These are phyloP conservation scores for Stephania japonica DNA, from an alignment of 164 flowering plant genomes.

Conservation along the genomic window DNA sequence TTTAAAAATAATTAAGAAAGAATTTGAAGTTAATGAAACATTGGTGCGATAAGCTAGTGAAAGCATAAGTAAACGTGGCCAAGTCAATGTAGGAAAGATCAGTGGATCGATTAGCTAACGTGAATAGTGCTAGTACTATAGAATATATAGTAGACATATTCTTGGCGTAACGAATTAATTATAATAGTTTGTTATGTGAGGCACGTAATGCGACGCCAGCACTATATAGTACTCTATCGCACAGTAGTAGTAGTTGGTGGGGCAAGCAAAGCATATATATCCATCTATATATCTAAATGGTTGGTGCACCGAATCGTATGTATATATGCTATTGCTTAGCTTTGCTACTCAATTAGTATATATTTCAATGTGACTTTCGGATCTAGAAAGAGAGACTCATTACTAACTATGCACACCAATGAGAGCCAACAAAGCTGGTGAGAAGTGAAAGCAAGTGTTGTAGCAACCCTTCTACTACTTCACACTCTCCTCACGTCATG, in stretches of 20 bases:
- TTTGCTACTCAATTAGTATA: background rate
- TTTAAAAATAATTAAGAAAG: background rate
- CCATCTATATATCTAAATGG: background rate
- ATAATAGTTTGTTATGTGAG: conserved; percentile 29
- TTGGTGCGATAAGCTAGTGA: too few relatives aligned
- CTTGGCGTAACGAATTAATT: conserved; percentile 29
- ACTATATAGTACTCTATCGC: background rate
- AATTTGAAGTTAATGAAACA: background rate
- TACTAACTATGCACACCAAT: background rate
- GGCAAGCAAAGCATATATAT: conserved; percentile 24
- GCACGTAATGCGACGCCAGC: conserved; percentile 40
- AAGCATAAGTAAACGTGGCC: background rate
- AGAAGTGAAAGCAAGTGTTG: background rate
- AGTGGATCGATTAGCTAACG: background rate
- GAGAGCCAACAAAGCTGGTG: background rate
- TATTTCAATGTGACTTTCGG: background rate
- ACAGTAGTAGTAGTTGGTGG: conserved; percentile 7
- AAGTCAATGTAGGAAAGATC: background rate
- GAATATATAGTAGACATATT: conserved; percentile 20
- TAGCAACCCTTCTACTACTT: background rate
- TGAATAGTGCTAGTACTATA: too few relatives aligned
- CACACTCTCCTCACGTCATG: background rate
- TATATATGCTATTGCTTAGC: too few relatives aligned
- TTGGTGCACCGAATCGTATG: background rate
- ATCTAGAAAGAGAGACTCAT: background rate